phyloP scores from a whole-genome alignment of 768 basidiomycete genomes.

The Grammothele lineata region DNA sequence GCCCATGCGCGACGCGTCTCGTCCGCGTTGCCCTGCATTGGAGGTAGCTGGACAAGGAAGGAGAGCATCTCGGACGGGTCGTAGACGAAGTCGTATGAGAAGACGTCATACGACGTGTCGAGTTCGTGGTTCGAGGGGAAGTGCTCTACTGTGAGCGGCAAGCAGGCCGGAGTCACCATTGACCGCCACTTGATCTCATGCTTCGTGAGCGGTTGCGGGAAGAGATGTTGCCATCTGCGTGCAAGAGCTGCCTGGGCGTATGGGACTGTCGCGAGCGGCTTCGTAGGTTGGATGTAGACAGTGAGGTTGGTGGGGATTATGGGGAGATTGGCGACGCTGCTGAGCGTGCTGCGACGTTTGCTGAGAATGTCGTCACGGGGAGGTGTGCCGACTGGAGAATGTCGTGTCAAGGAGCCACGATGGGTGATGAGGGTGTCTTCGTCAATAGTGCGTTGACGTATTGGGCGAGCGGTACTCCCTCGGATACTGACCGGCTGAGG shows the following conservation, averaged over 20 bases:
- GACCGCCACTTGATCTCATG: conserved; percentile 92
- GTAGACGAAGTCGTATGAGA: conserved; percentile 85
- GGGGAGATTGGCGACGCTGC: conserved; percentile 33
- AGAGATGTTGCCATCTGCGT: conserved; percentile 85
- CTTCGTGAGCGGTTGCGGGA: conserved; percentile 67
- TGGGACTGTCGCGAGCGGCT: conserved; percentile 51
- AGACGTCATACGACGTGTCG: conserved; percentile 72
- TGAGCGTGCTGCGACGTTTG: conserved; percentile 48
- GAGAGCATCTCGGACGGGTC: conserved; percentile 82
- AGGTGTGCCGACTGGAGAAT: conserved; percentile 65
- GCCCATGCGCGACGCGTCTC: conserved; percentile 69
- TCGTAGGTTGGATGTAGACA: conserved; percentile 61
- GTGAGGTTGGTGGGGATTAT: conserved; percentile 50
- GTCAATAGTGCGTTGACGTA: conserved; percentile 49
- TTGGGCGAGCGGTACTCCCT: conserved; percentile 33
- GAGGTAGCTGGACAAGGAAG: conserved; percentile 74
- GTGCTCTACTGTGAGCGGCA: conserved; percentile 88
- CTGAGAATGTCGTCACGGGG: conserved; percentile 61
- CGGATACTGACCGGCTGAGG: conserved; percentile 40
- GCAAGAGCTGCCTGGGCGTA: conserved; percentile 72
- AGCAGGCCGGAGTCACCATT: conserved; percentile 77
- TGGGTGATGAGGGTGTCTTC: conserved; percentile 49
- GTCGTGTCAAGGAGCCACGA: conserved; percentile 45
- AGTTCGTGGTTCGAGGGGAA: conserved; percentile 76
- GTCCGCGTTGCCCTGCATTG: conserved; percentile 43